Evolutionary conservation across 2,329 filamentous ascomycete genomes (phyloP).

Genomic region (Chrysoporthe puriensis): DNA sequence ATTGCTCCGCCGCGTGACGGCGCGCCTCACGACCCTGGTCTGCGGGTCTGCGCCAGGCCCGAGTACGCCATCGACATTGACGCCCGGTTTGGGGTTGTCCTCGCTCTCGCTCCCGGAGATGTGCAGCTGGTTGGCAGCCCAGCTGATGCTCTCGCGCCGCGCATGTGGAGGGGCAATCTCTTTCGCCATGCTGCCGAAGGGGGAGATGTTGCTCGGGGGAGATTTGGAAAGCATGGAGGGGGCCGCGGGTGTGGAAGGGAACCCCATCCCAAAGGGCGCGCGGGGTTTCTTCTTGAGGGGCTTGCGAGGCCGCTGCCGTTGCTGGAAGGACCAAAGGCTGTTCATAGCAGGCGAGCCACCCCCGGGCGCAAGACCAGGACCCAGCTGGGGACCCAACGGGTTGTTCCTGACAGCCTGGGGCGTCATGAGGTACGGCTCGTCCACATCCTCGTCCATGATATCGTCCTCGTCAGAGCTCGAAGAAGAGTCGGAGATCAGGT

Average conservation of each 20-base stretch:
- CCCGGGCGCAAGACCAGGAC: conserved; percentile 45
- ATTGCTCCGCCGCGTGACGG: conserved; percentile 86
- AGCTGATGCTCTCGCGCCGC: conserved; percentile 84
- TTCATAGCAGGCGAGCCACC: conserved; percentile 72
- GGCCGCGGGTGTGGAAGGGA: conserved; percentile 46
- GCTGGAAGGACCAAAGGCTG: conserved; percentile 81
- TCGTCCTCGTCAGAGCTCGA: conserved; percentile 71
- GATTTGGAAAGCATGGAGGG: conserved; percentile 64
- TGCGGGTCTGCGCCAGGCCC: conserved; percentile 58
- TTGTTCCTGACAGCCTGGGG: conserved; percentile 71
- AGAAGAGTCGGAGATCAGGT: conserved; percentile 76
- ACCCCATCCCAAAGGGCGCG: conserved; percentile 54
- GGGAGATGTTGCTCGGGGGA: conserved; percentile 58
- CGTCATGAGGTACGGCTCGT: conserved; percentile 81
- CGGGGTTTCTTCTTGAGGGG: conserved; percentile 59
- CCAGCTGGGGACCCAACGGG: conserved; percentile 33
- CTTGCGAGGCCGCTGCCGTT: conserved; percentile 74
- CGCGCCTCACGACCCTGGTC: conserved; percentile 77
- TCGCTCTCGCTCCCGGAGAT: conserved; percentile 82
- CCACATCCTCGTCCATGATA: conserved; percentile 75
- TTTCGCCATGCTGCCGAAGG: conserved; percentile 39
- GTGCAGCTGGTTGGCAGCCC: conserved; percentile 86
- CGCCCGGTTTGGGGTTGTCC: conserved; percentile 59
- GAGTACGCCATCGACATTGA: conserved; percentile 49
- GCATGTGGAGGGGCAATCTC: conserved; percentile 50